These are phyloP conservation scores for Pseudogymnoascus sp. DNA, from an alignment of 2,329 filamentous ascomycete species.

Conservation along the genomic window DNA sequence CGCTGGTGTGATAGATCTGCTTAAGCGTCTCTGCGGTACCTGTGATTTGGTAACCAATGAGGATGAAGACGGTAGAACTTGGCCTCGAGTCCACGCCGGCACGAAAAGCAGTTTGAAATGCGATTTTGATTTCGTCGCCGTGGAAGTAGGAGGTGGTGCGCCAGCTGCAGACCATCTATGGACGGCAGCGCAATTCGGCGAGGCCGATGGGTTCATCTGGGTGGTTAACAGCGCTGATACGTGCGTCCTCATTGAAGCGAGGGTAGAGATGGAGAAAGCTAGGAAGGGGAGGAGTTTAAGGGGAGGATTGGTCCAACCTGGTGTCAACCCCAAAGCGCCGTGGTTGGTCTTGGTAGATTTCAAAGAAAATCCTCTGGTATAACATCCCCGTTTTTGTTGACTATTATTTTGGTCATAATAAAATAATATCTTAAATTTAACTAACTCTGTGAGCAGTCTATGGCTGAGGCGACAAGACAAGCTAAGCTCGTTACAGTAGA, in stretches of 20 bases:
- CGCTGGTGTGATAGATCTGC: not conserved
- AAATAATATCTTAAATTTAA: not conserved
- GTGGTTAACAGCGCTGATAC: not conserved
- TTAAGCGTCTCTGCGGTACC: not conserved
- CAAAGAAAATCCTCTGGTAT: not conserved
- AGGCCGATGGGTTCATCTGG: not conserved
- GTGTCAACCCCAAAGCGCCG: not conserved
- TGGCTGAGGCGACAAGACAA: not conserved
- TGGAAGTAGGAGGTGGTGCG: not conserved
- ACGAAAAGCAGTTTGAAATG: not conserved
- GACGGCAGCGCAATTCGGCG: not conserved
- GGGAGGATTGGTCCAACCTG: not conserved
- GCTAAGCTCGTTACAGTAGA: not conserved
- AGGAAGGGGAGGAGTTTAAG: not conserved
- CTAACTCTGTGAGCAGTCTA: not conserved
- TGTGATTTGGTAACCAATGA: not conserved
- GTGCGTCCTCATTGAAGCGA: not conserved
- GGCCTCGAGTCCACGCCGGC: not conserved
- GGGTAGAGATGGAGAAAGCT: not conserved
- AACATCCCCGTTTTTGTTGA: not conserved
- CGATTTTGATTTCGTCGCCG: not conserved
- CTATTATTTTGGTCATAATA: not conserved
- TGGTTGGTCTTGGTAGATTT: not conserved
- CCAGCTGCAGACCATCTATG: not conserved
- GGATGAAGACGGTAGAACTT: not conserved